These are phyloP conservation scores for Alternaria sp. DNA, from an alignment of 2,329 filamentous ascomycete genomes.

Conservation along the genomic window DNA sequence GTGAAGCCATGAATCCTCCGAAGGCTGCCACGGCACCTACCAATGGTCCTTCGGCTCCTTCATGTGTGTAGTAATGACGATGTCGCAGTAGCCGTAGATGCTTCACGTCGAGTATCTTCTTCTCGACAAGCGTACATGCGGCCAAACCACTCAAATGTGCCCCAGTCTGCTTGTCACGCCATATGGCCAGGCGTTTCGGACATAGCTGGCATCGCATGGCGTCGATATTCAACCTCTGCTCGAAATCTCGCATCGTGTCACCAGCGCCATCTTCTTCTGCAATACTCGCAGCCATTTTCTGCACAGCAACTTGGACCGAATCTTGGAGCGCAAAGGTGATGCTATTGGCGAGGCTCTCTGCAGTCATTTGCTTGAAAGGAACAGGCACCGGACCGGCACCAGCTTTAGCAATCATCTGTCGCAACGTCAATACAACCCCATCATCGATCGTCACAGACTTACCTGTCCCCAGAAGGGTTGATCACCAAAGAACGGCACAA, in stretches of 20 bases:
- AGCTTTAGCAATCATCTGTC: slow-evolving; percentile 59
- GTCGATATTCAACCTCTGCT: slow-evolving; percentile 22
- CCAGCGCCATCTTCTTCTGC: slow-evolving; percentile 28
- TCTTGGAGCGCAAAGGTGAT: slow-evolving; percentile 58
- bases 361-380: slow-evolving; percentile 56
- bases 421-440: background rate
- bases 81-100: slow-evolving; percentile 27
- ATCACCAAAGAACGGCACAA: slow-evolving; percentile 69
- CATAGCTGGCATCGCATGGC: slow-evolving; percentile 32
- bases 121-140: slow-evolving; percentile 16
- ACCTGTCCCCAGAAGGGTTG: slow-evolving; percentile 63
- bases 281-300: slow-evolving; percentile 29
- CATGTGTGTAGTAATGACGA: slow-evolving; percentile 32
- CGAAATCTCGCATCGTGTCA: slow-evolving; percentile 22
- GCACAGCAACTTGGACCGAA: slow-evolving; percentile 35
- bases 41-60: slow-evolving; percentile 27
- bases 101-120: slow-evolving; percentile 16
- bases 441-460: background rate
- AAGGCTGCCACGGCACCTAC: slow-evolving; percentile 25
- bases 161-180: slow-evolving; percentile 30
- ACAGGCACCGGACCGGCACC: slow-evolving; percentile 62
- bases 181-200: slow-evolving; percentile 28
- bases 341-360: slow-evolving; percentile 56
- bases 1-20: slow-evolving; percentile 14
- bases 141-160: slow-evolving; percentile 31